These are phyloP conservation scores for Sclerotinia spermophila DNA, from an alignment of 2,329 filamentous ascomycete genomes.

Conservation along the genomic window DNA sequence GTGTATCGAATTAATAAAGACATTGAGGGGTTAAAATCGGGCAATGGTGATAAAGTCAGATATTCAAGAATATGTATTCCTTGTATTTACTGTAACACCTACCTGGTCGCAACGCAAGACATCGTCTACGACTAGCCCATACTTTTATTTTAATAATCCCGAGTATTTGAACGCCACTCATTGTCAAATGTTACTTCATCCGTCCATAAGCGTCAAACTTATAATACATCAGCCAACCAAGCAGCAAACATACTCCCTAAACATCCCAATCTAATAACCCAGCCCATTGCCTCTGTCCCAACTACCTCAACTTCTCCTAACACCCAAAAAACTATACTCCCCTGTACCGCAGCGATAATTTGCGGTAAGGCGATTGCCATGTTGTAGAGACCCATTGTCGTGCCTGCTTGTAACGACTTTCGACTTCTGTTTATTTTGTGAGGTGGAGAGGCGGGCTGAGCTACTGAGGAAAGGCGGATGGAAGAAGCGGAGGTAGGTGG, in stretches of 20 bases:
- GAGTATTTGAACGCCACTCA: neutral
- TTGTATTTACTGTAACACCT: neutral
- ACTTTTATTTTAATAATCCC: neutral
- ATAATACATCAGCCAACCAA: slow-evolving; percentile 1
- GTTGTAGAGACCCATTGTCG: slow-evolving; percentile 18
- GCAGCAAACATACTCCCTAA: slow-evolving; percentile 7
- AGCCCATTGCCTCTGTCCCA: slow-evolving; percentile 16
- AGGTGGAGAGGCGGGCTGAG: neutral
- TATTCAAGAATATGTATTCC: neutral
- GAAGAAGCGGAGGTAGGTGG: neutral
- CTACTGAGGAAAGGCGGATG: neutral
- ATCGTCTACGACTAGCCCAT: neutral
- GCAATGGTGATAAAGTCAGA: neutral
- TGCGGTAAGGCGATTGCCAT: slow-evolving; percentile 20
- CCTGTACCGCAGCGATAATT: slow-evolving; percentile 12
- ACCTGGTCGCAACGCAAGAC: neutral
- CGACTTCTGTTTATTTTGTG: neutral
- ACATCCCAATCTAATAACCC: slow-evolving; percentile 15
- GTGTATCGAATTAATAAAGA: neutral
- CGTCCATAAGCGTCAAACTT: neutral
- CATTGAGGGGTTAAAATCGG: neutral
- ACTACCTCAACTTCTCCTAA: neutral
- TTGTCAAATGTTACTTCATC: neutral
- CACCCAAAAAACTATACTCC: slow-evolving; percentile 13
- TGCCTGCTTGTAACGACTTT: slow-evolving; percentile 11